Evolutionary conservation across 1,139 yeast genomes (phyloP).

Genomic region (Blastobotrys serpentis): DNA sequence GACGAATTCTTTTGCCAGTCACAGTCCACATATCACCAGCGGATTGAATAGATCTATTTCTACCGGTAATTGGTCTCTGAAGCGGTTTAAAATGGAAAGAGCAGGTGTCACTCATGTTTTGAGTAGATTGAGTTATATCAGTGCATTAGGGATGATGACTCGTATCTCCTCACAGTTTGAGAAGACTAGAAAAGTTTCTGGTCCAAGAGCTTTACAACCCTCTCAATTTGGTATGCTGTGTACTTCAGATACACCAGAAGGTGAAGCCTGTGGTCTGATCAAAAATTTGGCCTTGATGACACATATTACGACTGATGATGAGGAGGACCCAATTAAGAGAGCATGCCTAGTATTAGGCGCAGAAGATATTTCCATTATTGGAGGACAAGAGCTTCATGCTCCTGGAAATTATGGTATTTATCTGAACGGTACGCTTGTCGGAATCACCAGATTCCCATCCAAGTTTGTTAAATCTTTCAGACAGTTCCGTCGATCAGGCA

Average conservation of each 20-base stretch:
- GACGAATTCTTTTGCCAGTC: slow-evolving; percentile 79
- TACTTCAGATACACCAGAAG: slow-evolving; percentile 99
- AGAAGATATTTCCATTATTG: slow-evolving; percentile 77
- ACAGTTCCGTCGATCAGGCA: slow-evolving; percentile 76
- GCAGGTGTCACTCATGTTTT: slow-evolving; percentile 99
- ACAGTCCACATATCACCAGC: slow-evolving; percentile 87
- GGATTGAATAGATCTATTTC: slow-evolving; percentile 96
- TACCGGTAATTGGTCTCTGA: slow-evolving; percentile 97
- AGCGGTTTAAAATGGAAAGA: slow-evolving; percentile 98
- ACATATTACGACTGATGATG: slow-evolving; percentile 97
- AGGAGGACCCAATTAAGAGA: slow-evolving; percentile 79
- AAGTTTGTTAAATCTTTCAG: slow-evolving; percentile 80
- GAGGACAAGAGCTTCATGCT: slow-evolving; percentile 79
- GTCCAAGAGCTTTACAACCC: slow-evolving; percentile 98
- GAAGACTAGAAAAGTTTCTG: slow-evolving; percentile 95
- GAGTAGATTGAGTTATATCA: slow-evolving; percentile 84
- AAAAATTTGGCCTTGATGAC: slow-evolving; percentile 97
- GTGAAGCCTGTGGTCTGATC: slow-evolving; percentile 99
- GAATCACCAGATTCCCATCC: slow-evolving; percentile 82
- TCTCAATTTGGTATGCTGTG: slow-evolving; percentile 99
- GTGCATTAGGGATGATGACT: slow-evolving; percentile 99
- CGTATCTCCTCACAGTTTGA: slow-evolving; percentile 98
- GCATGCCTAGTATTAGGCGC: slow-evolving; percentile 84
- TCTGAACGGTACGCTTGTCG: slow-evolving; percentile 90
- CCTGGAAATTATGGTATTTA: slow-evolving; percentile 79